Evolutionary conservation across 2,329 filamentous ascomycete genomes (phyloP).

Genomic region (Colletotrichum aenigma): DNA sequence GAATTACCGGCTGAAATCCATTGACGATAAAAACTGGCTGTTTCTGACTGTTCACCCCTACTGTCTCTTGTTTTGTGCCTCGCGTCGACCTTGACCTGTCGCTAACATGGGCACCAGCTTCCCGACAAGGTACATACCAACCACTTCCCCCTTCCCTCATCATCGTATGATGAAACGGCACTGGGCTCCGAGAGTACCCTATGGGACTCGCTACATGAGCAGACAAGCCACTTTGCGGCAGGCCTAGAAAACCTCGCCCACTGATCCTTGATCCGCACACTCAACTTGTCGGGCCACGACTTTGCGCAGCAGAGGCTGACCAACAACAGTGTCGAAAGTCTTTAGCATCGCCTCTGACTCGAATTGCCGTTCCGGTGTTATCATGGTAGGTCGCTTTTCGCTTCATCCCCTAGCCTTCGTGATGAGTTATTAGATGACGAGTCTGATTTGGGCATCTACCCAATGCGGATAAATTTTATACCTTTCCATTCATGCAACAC

Average conservation of each 20-base stretch:
- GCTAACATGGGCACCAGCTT: slow-evolving; percentile 35
- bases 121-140: slow-evolving; percentile 25
- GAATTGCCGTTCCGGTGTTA: neutral
- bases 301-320: neutral
- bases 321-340: neutral
- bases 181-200: slow-evolving; percentile 85
- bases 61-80: slow-evolving; percentile 8
- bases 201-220: slow-evolving; percentile 64
- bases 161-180: slow-evolving; percentile 83
- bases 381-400: slow-evolving; percentile 16
- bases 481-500: slow-evolving; percentile 63
- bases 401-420: slow-evolving; percentile 32
- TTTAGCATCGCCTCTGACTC: neutral
- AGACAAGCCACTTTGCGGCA: slow-evolving; percentile 91
- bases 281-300: neutral
- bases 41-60: slow-evolving; percentile 67
- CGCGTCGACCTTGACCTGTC: neutral
- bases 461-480: slow-evolving; percentile 63
- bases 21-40: slow-evolving; percentile 88
- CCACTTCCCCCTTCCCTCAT: slow-evolving; percentile 19
- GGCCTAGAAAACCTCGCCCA: slow-evolving; percentile 99
- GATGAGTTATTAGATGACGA: slow-evolving; percentile 64
- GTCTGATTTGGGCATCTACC: slow-evolving; percentile 63
- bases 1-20: slow-evolving; percentile 93
- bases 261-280: slow-evolving; percentile 61